Conservation (phyloP, 2,329 filamentous ascomycete species). For the Aspergillus ruber region DNA sequence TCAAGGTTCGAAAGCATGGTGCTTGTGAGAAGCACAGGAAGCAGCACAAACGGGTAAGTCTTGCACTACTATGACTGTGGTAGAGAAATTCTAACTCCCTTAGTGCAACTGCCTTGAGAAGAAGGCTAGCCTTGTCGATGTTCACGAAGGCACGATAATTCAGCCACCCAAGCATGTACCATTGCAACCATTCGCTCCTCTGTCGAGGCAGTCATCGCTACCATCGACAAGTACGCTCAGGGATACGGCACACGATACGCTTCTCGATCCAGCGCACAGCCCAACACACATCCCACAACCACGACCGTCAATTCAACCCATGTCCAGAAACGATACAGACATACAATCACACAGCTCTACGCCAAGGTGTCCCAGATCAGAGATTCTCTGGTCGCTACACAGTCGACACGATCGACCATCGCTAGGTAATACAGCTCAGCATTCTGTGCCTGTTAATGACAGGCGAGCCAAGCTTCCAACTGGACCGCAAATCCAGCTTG, state of each 20-base stretch:
- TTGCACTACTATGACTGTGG: background rate
- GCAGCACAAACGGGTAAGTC: slow-evolving; percentile 37
- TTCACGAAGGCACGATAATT: slow-evolving; percentile 5
- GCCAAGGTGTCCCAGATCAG: background rate
- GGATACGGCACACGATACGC: background rate
- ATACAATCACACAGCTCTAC: background rate
- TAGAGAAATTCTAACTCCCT: slow-evolving; percentile 9
- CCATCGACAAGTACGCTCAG: background rate
- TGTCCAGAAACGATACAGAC: background rate
- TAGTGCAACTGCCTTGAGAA: slow-evolving; percentile 39
- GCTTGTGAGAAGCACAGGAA: slow-evolving; percentile 40
- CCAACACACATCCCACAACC: background rate
- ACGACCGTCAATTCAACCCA: background rate
- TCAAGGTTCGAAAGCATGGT: slow-evolving; percentile 37
- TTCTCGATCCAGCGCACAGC: background rate
- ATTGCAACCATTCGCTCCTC: background rate
- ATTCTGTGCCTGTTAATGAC: background rate
- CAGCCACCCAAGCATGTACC: background rate
- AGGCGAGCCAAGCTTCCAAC: background rate
- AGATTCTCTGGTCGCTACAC: too few relatives aligned
- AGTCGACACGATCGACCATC: background rate
- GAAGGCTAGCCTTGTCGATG: slow-evolving; percentile 16
- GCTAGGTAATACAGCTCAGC: background rate
- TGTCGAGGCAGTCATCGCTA: background rate
- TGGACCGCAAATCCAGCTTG: background rate